Evolutionary conservation across 352 stramenopile species (phyloP).

Genomic region (Phytophthora palmivora): DNA sequence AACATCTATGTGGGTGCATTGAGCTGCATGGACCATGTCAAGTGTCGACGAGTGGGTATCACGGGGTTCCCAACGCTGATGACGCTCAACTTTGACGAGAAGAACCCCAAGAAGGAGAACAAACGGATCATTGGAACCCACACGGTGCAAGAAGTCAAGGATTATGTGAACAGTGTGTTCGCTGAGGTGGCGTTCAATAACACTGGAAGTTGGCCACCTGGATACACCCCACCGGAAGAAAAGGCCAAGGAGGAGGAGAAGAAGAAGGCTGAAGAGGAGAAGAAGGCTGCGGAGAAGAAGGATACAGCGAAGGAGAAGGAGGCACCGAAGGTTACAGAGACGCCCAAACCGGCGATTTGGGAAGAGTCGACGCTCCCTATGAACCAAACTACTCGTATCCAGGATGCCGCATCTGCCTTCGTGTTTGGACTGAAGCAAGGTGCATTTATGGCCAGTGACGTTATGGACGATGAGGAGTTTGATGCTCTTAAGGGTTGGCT

Average conservation of each 20-base stretch:
- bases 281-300: conserved; percentile 13
- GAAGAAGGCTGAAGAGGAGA: conserved; percentile 14
- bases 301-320: conserved; percentile 25
- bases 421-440: conserved; percentile 83
- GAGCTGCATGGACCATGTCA: conserved; percentile 89
- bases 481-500: conserved; percentile 83
- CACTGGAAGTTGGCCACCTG: conserved; percentile 63
- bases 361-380: conserved; percentile 79
- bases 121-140: conserved; percentile 81
- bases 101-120: conserved; percentile 64
- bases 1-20: conserved; percentile 78
- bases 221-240: conserved; percentile 24
- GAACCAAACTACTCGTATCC: conserved; percentile 78
- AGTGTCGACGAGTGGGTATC: conserved; percentile 78
- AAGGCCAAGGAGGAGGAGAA: conserved; percentile 26
- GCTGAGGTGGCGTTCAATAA: conserved; percentile 73
- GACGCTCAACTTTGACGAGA: conserved; percentile 83
- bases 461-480: conserved; percentile 79
- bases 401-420: conserved; percentile 81
- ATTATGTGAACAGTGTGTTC: conserved; percentile 71
- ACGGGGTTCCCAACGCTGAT: conserved; percentile 87
- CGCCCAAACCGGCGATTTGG: conserved; percentile 52
- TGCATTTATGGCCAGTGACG: conserved; percentile 77
- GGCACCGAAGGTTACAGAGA: conserved; percentile 9
- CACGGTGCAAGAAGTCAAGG: conserved; percentile 79